phyloP scores from a whole-genome alignment of 192 early-diverging fungal genomes.

The Entomortierella chlamydospora region DNA sequence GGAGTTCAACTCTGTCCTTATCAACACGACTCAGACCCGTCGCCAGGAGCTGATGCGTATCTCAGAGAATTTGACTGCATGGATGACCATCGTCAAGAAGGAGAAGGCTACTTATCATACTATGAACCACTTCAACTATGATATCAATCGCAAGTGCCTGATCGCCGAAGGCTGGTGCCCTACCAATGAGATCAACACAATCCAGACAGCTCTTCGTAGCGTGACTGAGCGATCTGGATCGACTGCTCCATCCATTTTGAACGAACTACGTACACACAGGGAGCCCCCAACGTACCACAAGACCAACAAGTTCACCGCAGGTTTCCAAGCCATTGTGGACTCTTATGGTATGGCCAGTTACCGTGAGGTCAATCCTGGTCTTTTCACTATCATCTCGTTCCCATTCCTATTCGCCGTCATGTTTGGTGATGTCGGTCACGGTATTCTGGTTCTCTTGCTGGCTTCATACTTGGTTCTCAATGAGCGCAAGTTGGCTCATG shows the following conservation, averaged over 20 bases:
- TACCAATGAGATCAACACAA: slow-evolving; percentile 80
- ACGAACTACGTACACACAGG: slow-evolving; percentile 85
- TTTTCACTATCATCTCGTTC: slow-evolving; percentile 97
- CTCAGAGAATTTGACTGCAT: slow-evolving; percentile 86
- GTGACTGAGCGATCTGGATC: slow-evolving; percentile 83
- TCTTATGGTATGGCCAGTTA: slow-evolving; percentile 97
- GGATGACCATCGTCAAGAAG: slow-evolving; percentile 93
- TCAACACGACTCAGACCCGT: slow-evolving; percentile 87
- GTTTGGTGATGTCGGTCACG: slow-evolving; percentile 99
- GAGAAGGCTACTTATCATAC: slow-evolving; percentile 98
- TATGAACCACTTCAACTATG: slow-evolving; percentile 97
- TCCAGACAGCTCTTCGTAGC: slow-evolving; percentile 85
- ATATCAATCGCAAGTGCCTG: slow-evolving; percentile 90
- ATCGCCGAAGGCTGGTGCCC: slow-evolving; percentile 99
- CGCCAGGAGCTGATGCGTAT: slow-evolving; percentile 86
- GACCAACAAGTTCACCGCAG: slow-evolving; percentile 96
- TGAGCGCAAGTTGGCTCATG: slow-evolving; percentile 83
- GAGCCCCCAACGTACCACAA: slow-evolving; percentile 95
- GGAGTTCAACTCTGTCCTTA: slow-evolving; percentile 87
- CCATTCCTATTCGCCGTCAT: slow-evolving; percentile 99
- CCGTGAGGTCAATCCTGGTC: slow-evolving; percentile 97
- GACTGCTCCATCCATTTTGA: slow-evolving; percentile 88
- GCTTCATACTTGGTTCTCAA: slow-evolving; percentile 81
- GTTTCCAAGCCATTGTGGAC: slow-evolving; percentile 97
- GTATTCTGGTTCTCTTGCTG: slow-evolving; percentile 83